Evolutionary conservation across 1,284 basidiomycete genomes (phyloP), one percentile per base, ranked within the genome.

Genomic region (Boletus hoseneyae): DNA sequence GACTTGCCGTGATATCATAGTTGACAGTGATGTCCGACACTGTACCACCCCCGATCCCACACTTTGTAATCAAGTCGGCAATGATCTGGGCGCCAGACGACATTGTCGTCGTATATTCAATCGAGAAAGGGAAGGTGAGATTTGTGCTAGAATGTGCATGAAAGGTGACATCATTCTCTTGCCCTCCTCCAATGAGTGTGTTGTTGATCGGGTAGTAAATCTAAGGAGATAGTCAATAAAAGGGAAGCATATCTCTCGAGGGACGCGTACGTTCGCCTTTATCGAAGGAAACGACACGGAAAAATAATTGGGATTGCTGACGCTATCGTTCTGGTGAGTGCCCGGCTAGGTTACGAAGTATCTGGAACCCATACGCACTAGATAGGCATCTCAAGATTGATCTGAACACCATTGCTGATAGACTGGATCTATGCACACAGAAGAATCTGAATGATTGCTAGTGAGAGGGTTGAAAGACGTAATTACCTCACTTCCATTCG

Each of bases 261-360:
- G 48, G 19, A 32, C 16, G 54, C 63, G 35, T 54, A 87, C 83
- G 42, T 84, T 71, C 6, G 86, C 87, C 37, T 78, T 74, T 60
- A 94, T 83, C 49, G 80, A 74, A 50, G 79, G 78, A 67, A 95
- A 82, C 45, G 78, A 74, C 19, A 89, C 86, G 12, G 77, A 70
- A 68, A 95, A 93, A 73, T 85, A 93, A 66, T 94, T 93, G 30
- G 91, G 93, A 64, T 95, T 95, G 58, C 74, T 71, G 51, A 93
- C 88, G 42, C 89, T 93, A 59, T 38, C 50, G 3, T 54, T 38
- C 35, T 6, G 23, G 38, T 61, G 18, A 62, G 48, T 42, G 27
- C 19, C 33, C 27, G 12, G 37, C 18, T 18, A 42, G 57, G 30
- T 19, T 9, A 53, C 9, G 50, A 38, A 38, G 37, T 19, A 19